phyloP scores from a whole-genome alignment of 345 rosid species.

The Brassica incana region DNA sequence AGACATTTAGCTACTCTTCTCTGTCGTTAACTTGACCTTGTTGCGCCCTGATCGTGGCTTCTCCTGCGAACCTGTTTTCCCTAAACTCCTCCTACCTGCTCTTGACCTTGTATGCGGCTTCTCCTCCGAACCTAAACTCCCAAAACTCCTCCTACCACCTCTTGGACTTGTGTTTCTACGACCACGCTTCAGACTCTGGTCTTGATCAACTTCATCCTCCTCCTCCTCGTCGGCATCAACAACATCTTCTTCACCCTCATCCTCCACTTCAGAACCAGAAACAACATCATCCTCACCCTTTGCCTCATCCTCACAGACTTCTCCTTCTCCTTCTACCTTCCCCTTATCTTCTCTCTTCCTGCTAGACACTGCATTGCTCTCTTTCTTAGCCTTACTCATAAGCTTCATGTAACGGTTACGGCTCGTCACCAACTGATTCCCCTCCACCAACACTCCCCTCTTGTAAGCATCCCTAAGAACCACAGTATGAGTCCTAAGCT shows the following conservation, averaged over 20 bases:
- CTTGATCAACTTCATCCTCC: constrained; percentile 30
- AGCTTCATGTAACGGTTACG: constrained; percentile 76
- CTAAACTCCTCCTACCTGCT: constrained; percentile 25
- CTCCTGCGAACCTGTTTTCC: constrained; percentile 26
- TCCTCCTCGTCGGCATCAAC: constrained; percentile 37
- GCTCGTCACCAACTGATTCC: constrained; percentile 52
- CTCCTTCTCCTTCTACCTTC: constrained; percentile 43
- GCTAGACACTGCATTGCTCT: constrained; percentile 35
- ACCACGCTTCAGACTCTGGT: constrained; percentile 27
- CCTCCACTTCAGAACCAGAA: constrained; percentile 43
- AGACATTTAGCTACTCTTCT: constrained; percentile 29
- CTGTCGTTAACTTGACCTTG: constrained; percentile 33
- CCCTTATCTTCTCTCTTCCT: constrained; percentile 46
- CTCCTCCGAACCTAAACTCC: constrained; percentile 28
- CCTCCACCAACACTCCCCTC: constrained; percentile 70
- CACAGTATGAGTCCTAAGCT: constrained; percentile 68
- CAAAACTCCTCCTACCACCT: constrained; percentile 29
- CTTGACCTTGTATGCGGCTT: constrained; percentile 30
- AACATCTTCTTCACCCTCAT: constrained; percentile 25
- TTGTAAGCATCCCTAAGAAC: constrained; percentile 74
- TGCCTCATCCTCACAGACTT: constrained; percentile 39
- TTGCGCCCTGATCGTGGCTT: constrained; percentile 33
- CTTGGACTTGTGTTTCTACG: constrained; percentile 30
- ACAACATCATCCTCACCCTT: constrained; percentile 48
- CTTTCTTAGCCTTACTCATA: constrained; percentile 61